Percentiles rank a stretch among this genome's conserved stretches.
Evolutionary conservation across 2,329 filamentous ascomycete species (phyloP).

Genomic region (Rhexocercosporidium sp.): DNA sequence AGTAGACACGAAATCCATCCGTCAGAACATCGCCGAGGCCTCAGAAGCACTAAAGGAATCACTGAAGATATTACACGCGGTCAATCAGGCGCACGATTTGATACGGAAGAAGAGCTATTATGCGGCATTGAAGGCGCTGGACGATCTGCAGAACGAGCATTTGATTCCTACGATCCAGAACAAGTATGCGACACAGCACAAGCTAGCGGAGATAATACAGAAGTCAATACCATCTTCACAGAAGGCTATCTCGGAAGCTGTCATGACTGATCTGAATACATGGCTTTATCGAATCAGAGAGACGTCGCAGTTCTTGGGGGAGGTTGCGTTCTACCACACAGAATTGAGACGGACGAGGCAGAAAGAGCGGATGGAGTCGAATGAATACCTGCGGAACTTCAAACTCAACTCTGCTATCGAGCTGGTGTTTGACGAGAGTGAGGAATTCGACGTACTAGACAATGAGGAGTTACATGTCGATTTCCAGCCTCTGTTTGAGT

Average conservation of each 20-base stretch:
- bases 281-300: conserved; percentile 96
- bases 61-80: conserved; percentile 86
- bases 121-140: conserved; percentile 87
- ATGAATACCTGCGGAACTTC: conserved; percentile 79
- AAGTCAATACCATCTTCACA: conserved; percentile 93
- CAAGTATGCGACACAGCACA: conserved; percentile 92
- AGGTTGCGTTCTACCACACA: conserved; percentile 96
- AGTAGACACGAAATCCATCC: conserved; percentile 88
- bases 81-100: conserved; percentile 93
- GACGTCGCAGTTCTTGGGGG: conserved; percentile 92
- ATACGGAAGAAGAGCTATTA: conserved; percentile 95
- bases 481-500: conserved; percentile 93
- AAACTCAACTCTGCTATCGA: conserved; percentile 96
- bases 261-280: conserved; percentile 96
- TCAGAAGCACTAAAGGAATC: conserved; percentile 88
- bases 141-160: conserved; percentile 96
- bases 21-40: conserved; percentile 95
- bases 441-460: conserved; percentile 93
- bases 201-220: conserved; percentile 93
- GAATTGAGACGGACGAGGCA: conserved; percentile 84
- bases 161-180: conserved; percentile 73
- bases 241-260: conserved; percentile 90
- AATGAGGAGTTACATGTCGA: conserved; percentile 96
- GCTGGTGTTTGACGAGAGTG: conserved; percentile 90
- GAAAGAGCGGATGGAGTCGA: conserved; percentile 78